Conservation (phyloP, 257 asterid genomes). For the Lavandula angustifolia region DNA sequence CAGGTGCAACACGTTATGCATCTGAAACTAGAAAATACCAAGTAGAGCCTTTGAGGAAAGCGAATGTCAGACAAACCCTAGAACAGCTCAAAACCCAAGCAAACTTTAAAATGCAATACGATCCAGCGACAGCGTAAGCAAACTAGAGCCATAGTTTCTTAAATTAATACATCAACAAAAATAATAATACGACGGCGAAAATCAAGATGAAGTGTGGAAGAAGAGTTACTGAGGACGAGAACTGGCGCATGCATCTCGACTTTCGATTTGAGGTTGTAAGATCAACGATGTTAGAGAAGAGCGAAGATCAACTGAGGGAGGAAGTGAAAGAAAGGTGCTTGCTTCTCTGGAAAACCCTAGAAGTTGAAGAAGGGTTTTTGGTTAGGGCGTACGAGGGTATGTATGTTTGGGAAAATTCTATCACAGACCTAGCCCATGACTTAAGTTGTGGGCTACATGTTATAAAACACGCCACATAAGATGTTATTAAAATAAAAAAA, state of each 20-base stretch:
- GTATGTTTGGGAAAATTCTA: not conserved
- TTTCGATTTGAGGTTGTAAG: slow-evolving; percentile 25
- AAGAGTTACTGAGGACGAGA: slow-evolving; percentile 68
- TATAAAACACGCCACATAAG: too few species aligned
- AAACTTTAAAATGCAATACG: not conserved
- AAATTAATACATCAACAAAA: not conserved
- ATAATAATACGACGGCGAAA: not conserved
- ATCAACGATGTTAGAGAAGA: slow-evolving; percentile 10
- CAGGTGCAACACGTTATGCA: not conserved
- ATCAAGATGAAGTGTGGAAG: slow-evolving; percentile 8
- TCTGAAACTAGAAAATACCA: slow-evolving; percentile 9
- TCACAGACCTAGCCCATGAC: too few species aligned
- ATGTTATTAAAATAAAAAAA: too few species aligned
- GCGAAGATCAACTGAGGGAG: slow-evolving; percentile 16
- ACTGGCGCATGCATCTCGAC: slow-evolving; percentile 69
- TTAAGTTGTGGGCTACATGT: too few species aligned
- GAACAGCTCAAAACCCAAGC: not conserved
- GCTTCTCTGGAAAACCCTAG: slow-evolving; percentile 31
- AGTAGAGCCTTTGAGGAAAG: not conserved
- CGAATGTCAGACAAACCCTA: slow-evolving; percentile 1
- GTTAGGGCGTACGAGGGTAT: not conserved
- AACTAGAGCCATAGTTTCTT: not conserved
- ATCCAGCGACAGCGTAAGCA: slow-evolving; percentile 7
- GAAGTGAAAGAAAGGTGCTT: slow-evolving; percentile 5
- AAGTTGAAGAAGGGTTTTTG: slow-evolving; percentile 29